phyloP scores from a whole-genome alignment of 768 basidiomycete genomes.

The Tricholoma terreum region DNA sequence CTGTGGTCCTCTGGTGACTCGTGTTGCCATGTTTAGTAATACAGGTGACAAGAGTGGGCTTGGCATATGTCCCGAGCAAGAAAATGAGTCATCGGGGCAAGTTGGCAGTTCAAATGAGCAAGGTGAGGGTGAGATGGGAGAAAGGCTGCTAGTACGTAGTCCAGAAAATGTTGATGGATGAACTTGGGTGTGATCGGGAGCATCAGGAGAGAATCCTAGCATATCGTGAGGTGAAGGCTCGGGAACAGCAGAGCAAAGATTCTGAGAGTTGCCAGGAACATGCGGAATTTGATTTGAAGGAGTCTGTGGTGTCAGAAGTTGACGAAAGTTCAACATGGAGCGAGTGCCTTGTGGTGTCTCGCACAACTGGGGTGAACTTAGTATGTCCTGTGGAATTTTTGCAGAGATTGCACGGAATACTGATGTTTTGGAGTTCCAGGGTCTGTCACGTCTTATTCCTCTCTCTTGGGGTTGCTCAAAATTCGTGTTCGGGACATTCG shows the following conservation, averaged over 20 bases:
- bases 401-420: background rate
- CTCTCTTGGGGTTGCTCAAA: background rate
- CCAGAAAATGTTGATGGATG: too few species aligned
- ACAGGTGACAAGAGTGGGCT: background rate
- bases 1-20: background rate
- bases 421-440: background rate
- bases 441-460: background rate
- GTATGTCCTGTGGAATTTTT: background rate
- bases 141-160: background rate
- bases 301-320: too few species aligned
- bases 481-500: background rate
- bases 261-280: background rate
- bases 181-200: too few species aligned
- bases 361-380: background rate
- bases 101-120: background rate
- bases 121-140: background rate
- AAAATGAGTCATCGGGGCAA: background rate
- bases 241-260: background rate
- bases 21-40: background rate
- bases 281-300: background rate
- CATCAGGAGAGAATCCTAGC: too few species aligned
- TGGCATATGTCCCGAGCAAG: background rate
- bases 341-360: background rate
- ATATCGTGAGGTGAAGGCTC: background rate
- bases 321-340: background rate